phyloP scores from a whole-genome alignment of 805 yeast species.

The Yarrowia deformans region DNA sequence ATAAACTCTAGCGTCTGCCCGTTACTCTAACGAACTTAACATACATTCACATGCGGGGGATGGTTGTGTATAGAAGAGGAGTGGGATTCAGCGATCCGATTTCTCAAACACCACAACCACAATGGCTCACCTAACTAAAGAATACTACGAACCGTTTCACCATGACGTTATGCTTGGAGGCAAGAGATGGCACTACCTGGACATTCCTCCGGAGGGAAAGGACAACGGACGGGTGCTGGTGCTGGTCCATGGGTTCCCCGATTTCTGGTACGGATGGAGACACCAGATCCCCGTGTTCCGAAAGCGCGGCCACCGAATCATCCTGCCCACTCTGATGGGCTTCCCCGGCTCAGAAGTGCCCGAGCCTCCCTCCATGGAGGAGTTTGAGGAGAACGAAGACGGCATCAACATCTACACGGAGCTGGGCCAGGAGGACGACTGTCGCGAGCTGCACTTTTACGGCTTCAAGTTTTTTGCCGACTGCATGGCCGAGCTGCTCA shows the following conservation, averaged over 20 bases:
- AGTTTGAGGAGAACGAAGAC: slow-evolving; percentile 39
- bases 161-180: slow-evolving; percentile 19
- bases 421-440: slow-evolving; percentile 38
- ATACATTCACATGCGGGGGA: slow-evolving; percentile 16
- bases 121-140: slow-evolving; percentile 30
- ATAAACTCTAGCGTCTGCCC: slow-evolving; percentile 15
- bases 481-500: slow-evolving; percentile 35
- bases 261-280: slow-evolving; percentile 40
- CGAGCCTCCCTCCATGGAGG: slow-evolving; percentile 38
- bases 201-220: slow-evolving; percentile 39
- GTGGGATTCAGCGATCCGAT: too few relatives aligned
- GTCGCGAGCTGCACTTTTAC: slow-evolving; percentile 30
- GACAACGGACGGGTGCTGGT: slow-evolving; percentile 36
- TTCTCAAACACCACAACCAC: too few relatives aligned
- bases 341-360: slow-evolving; percentile 40
- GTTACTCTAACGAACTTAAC: not conserved
- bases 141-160: slow-evolving; percentile 40
- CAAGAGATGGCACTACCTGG: slow-evolving; percentile 40
- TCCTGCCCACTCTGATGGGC: slow-evolving; percentile 38
- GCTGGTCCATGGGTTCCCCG: slow-evolving; percentile 39
- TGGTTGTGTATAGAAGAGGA: not conserved
- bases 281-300: slow-evolving; percentile 39
- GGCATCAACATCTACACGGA: slow-evolving; percentile 36
- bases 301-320: slow-evolving; percentile 38
- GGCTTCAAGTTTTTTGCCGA: slow-evolving; percentile 39